Evolutionary conservation across 768 basidiomycete genomes (phyloP), one percentile per base, ranked within the genome.

Genomic region (Rhodotorula babjevae): DNA sequence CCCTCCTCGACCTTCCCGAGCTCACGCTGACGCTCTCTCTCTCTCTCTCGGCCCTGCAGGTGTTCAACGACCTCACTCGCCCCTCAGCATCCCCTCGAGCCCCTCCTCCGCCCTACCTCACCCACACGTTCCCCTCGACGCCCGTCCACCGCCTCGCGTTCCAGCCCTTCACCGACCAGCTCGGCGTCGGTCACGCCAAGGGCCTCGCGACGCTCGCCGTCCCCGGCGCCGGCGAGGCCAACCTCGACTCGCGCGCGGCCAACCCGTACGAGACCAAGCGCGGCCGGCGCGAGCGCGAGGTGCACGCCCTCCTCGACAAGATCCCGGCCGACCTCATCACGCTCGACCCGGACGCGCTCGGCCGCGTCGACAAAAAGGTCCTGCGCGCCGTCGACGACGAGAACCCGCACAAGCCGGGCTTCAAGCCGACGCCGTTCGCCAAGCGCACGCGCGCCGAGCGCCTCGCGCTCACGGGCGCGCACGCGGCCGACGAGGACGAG

Each of bases 251-350:
- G 69, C 81, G 85, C 23, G 96, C 98, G 81, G 91, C 92, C 0
- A 94, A 99, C 86, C 93, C 94, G 6, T 97, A 90, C 82, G 95
- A 99, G 81, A 86, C 88, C 78, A 87, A 86, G 80, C 88, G 87
- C 73, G 85, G 90, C 31, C 82, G 93, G 68, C 85, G 91, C 66
- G 96, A 98, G 82, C 85, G 91, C 68, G 96, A 98, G 81, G 92
- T 98, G 78, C 89, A 90, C 80, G 86, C 84, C 57, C 85, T 99
- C 21, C 82, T 99, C 71, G 95, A 99, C 81, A 94, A 95, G 90
- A 89, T 97, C 71, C 90, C 90, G 83, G 90, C 92, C 7, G 94
- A 97, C 73, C 87, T 94, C 83, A 98, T 99, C 75, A 85, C 91
- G 0, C 85, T 84, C 69, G 83, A 84, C 69, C 75, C 80, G 40